phyloP scores from a whole-genome alignment of 257 asterid genomes.

The Linaria vulgaris region DNA sequence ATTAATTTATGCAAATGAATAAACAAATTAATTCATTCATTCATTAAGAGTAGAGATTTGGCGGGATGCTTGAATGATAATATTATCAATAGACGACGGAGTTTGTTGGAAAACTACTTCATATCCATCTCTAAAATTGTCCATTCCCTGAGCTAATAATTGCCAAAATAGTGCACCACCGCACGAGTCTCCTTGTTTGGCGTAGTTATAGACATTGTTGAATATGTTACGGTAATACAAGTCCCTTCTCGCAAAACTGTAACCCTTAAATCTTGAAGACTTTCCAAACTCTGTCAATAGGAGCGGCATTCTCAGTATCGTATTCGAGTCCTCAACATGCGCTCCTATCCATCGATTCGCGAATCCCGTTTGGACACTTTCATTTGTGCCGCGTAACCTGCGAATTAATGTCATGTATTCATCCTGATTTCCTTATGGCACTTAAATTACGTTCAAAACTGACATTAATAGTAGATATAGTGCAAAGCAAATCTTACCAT shows the following conservation, averaged over 20 bases:
- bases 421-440: no score
- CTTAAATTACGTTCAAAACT: no score
- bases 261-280: slow-evolving; percentile 42
- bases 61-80: slow-evolving; percentile 41
- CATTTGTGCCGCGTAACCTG: slow-evolving; percentile 42
- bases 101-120: slow-evolving; percentile 41
- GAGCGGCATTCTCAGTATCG: slow-evolving; percentile 44
- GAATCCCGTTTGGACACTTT: slow-evolving; percentile 33
- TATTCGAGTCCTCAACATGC: slow-evolving; percentile 53
- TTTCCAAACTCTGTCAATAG: slow-evolving; percentile 63
- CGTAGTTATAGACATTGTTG: slow-evolving; percentile 32
- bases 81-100: slow-evolving; percentile 41
- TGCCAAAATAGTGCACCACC: slow-evolving; percentile 61
- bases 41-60: slow-evolving; percentile 31
- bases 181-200: slow-evolving; percentile 43
- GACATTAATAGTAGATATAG: no score
- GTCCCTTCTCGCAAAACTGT: slow-evolving; percentile 32
- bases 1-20: no score
- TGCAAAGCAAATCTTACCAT: slow-evolving; percentile 28
- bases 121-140: slow-evolving; percentile 47
- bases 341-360: slow-evolving; percentile 40
- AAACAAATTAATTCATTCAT: no score
- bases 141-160: slow-evolving; percentile 53
- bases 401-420: no score
- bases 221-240: slow-evolving; percentile 26